Evolutionary conservation across 2,329 filamentous ascomycete genomes (phyloP).

Genomic region (Epichloe uncinata): DNA sequence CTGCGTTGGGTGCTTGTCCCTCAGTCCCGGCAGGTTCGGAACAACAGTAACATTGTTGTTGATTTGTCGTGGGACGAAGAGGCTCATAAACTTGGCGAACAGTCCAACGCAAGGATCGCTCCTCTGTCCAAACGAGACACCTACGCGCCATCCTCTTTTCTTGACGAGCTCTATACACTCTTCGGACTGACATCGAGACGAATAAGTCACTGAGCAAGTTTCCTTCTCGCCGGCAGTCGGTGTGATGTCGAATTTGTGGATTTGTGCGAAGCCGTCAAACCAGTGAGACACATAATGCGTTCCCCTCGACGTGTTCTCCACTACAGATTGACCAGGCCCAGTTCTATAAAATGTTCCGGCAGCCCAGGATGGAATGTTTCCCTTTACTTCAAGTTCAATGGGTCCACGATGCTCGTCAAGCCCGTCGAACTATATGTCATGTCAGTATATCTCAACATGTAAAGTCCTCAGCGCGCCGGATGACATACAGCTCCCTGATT

Average conservation of each 20-base stretch:
- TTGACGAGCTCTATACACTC: slow-evolving; percentile 46
- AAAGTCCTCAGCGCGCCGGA: background rate
- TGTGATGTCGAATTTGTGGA: slow-evolving; percentile 60
- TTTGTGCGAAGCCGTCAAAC: slow-evolving; percentile 66
- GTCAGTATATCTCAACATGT: background rate
- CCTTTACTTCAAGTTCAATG: slow-evolving; percentile 48
- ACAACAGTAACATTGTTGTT: slow-evolving; percentile 55
- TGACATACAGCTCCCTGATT: slow-evolving; percentile 31
- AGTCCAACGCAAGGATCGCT: slow-evolving; percentile 62
- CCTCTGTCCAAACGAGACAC: slow-evolving; percentile 55
- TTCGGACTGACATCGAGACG: slow-evolving; percentile 56
- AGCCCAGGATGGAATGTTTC: slow-evolving; percentile 56
- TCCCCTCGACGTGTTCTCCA: slow-evolving; percentile 45
- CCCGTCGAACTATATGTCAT: slow-evolving; percentile 50
- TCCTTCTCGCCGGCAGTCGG: slow-evolving; percentile 18
- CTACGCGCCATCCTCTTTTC: slow-evolving; percentile 40
- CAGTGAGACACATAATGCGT: slow-evolving; percentile 55
- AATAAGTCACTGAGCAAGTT: slow-evolving; percentile 44
- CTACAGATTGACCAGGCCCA: slow-evolving; percentile 52
- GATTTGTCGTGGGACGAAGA: slow-evolving; percentile 31
- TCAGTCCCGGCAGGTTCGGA: slow-evolving; percentile 47
- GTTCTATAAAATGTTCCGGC: slow-evolving; percentile 63
- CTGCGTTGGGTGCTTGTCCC: slow-evolving; percentile 4
- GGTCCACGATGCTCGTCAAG: slow-evolving; percentile 53
- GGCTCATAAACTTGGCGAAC: slow-evolving; percentile 56